Evolutionary conservation across 108 stramenopile genomes (phyloP).

Genomic region (Halocafeteria seosinensis): DNA sequence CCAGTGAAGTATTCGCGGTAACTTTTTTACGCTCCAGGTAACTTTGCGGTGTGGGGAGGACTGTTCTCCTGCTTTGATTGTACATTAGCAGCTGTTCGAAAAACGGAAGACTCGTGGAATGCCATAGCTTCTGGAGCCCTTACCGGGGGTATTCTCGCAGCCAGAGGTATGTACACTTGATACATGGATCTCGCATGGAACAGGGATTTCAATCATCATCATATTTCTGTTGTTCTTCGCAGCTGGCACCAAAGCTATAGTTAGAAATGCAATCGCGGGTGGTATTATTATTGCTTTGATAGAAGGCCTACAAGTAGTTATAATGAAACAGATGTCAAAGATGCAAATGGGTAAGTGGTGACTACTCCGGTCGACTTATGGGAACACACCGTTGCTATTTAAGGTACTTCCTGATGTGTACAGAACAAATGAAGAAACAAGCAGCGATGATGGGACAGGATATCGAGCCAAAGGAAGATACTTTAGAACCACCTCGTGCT

Average conservation of each 20-base stretch:
- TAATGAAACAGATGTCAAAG: constrained; percentile 12
- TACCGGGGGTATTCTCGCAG: constrained; percentile 11
- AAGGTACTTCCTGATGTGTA: no score
- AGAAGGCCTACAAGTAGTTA: constrained; percentile 78
- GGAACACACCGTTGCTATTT: no score
- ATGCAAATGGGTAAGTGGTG: no score
- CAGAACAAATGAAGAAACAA: neutral
- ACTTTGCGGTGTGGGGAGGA: constrained; percentile 66
- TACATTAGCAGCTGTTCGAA: constrained; percentile 63
- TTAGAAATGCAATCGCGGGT: constrained; percentile 69
- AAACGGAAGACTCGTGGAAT: constrained; percentile 98
- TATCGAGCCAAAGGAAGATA: neutral
- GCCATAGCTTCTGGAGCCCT: constrained; percentile 54
- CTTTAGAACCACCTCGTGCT: neutral
- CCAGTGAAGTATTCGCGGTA: neutral
- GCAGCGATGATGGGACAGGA: neutral
- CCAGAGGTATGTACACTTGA: no score
- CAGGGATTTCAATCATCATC: no score
- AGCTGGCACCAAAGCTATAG: constrained; percentile 90
- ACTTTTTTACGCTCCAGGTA: neutral
- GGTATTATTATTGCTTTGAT: constrained; percentile 82
- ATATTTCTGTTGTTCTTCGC: no score
- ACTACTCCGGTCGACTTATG: no score
- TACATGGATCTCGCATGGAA: no score
- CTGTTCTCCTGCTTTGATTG: constrained; percentile 92